Percentiles rank a stretch among this genome's conserved stretches.
These are phyloP conservation scores for Stephania japonica DNA, from an alignment of 164 flowering plant species.

Conservation along the genomic window DNA sequence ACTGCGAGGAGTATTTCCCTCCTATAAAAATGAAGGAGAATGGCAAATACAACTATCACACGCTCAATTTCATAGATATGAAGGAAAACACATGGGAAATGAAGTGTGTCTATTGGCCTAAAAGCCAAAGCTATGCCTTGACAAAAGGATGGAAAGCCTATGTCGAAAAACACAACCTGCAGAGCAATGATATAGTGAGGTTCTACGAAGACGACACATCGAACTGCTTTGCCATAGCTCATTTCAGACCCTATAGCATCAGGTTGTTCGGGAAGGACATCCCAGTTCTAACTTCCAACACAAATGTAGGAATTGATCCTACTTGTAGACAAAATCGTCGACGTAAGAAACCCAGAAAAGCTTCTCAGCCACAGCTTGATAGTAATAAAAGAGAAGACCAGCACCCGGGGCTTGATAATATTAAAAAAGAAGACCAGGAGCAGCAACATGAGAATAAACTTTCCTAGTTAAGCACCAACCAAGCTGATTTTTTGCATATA, in stretches of 20 bases:
- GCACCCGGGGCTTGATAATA: no score
- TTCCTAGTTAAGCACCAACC: no score
- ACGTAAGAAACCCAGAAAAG: not conserved
- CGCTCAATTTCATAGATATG: not conserved
- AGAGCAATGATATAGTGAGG: not conserved
- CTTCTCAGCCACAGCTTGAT: no score
- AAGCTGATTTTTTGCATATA: no score
- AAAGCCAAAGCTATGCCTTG: not conserved
- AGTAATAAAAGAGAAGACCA: no score
- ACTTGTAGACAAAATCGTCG: not conserved
- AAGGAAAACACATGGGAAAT: not conserved
- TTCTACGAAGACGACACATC: not conserved
- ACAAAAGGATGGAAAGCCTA: not conserved
- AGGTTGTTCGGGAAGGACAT: not conserved
- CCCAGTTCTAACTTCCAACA: not conserved
- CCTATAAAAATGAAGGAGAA: not conserved
- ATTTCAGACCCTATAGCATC: not conserved
- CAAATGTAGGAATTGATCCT: not conserved
- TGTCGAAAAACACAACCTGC: not conserved
- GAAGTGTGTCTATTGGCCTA: conserved; percentile 1
- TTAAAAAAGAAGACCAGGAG: no score
- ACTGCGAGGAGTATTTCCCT: not conserved
- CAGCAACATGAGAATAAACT: no score
- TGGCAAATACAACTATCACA: not conserved
- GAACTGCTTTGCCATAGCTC: not conserved